A percentile compares a stretch with the other conserved stretches of the same genome.
phyloP scores from a whole-genome alignment of 345 rosid genomes.

The Populus deltoides region DNA sequence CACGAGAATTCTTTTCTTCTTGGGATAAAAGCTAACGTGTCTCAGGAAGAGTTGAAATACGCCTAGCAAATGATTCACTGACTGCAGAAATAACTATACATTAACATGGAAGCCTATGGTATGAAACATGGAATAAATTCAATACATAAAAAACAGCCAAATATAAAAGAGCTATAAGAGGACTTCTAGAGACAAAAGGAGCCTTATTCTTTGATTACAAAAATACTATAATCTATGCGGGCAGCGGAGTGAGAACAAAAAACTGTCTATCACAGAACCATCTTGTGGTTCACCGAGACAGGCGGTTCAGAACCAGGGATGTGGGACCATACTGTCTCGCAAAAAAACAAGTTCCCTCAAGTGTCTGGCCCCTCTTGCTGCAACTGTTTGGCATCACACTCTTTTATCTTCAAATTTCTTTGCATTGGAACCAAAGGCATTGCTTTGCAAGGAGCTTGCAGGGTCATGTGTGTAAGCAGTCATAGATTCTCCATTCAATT shows the following conservation, averaged over 20 bases:
- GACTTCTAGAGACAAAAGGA: neutral
- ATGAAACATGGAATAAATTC: neutral
- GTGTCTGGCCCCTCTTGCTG: neutral
- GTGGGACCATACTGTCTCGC: neutral
- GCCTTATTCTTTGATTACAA: neutral
- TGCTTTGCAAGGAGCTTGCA: neutral
- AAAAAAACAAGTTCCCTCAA: neutral
- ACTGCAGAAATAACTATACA: neutral
- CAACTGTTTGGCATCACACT: neutral
- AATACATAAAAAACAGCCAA: neutral
- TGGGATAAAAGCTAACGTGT: neutral
- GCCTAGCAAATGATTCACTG: neutral
- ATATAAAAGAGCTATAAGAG: neutral
- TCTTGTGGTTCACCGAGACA: neutral
- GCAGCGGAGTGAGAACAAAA: neutral
- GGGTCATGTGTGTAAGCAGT: neutral
- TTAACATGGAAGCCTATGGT: neutral
- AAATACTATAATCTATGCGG: neutral
- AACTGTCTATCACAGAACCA: neutral
- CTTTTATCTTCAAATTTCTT: neutral
- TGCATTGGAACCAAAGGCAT: neutral
- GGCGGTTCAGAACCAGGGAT: neutral
- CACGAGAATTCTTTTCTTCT: neutral
- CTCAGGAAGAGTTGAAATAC: neutral
- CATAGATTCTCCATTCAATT: conserved; percentile 62